Evolutionary conservation across 169 alveolate genomes (phyloP).

Genomic region (Cryptosporidium sp.): DNA sequence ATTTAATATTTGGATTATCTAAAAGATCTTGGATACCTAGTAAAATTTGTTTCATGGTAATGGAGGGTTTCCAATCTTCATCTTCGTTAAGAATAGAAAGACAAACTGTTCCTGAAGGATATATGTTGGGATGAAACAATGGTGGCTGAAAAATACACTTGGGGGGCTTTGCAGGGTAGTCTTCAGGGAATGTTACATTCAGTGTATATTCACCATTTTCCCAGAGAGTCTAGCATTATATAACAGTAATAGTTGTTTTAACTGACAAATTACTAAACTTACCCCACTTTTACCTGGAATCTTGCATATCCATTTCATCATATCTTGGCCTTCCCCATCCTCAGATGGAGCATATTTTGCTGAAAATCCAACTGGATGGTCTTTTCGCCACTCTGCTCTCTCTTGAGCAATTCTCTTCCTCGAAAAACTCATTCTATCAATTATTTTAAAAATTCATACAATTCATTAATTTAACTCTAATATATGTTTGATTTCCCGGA

Average conservation of each 20-base stretch:
- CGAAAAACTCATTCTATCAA: constrained; percentile 84
- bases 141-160: constrained; percentile 97
- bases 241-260: constrained; percentile 7
- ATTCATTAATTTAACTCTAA: neutral
- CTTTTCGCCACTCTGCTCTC: constrained; percentile 96
- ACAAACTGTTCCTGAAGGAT: constrained; percentile 99
- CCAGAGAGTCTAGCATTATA: constrained; percentile 87
- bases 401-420: constrained; percentile 92
- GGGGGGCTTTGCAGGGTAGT: constrained; percentile 99
- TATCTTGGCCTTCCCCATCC: constrained; percentile 92
- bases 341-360: constrained; percentile 94
- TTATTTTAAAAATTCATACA: neutral
- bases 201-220: constrained; percentile 98
- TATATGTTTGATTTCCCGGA: neutral
- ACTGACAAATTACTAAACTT: neutral
- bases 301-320: constrained; percentile 96
- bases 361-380: constrained; percentile 97
- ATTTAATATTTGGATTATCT: constrained; percentile 95
- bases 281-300: constrained; percentile 95
- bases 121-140: constrained; percentile 97
- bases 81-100: constrained; percentile 98
- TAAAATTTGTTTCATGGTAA: constrained; percentile 96
- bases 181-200: constrained; percentile 97
- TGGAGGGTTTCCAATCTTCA: constrained; percentile 99
- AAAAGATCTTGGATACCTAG: constrained; percentile 98